Conservation (phyloP, 495 filamentous ascomycete species). For the Tetracladium marchalianum region DNA sequence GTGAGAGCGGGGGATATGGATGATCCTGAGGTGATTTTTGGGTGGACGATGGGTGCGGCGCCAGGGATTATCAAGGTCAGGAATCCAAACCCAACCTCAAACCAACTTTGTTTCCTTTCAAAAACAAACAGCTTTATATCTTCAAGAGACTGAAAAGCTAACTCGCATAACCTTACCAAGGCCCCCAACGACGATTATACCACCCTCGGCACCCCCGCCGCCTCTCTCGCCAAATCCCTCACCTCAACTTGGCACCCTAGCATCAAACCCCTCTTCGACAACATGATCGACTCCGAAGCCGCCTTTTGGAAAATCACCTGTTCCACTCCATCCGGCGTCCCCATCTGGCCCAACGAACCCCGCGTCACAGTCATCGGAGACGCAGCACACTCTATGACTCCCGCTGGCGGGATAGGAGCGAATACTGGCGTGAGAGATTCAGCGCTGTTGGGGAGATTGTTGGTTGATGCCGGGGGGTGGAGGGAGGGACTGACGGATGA, state of each 20-base stretch:
- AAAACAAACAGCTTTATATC: too few relatives aligned
- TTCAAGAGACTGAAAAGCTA: too few relatives aligned
- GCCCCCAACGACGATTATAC: slow-evolving; percentile 40
- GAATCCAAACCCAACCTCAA: too few relatives aligned
- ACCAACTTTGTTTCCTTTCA: too few relatives aligned
- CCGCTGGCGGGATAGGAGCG: slow-evolving; percentile 48
- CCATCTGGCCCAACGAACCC: slow-evolving; percentile 37
- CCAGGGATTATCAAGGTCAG: slow-evolving; percentile 37
- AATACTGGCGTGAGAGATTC: slow-evolving; percentile 47
- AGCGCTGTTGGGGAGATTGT: slow-evolving; percentile 33
- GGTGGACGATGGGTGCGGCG: slow-evolving; percentile 44
- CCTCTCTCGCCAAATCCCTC: slow-evolving; percentile 37
- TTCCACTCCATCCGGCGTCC: slow-evolving; percentile 37
- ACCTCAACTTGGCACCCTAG: slow-evolving; percentile 38
- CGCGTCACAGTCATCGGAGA: slow-evolving; percentile 53
- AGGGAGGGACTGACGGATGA: slow-evolving; percentile 32
- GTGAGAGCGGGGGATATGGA: slow-evolving; percentile 44
- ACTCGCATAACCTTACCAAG: background rate
- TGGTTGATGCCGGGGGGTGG: slow-evolving; percentile 33
- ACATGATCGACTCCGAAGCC: slow-evolving; percentile 39
- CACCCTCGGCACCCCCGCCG: slow-evolving; percentile 37
- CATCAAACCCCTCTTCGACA: slow-evolving; percentile 37
- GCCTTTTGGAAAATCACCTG: slow-evolving; percentile 50
- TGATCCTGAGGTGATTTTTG: slow-evolving; percentile 38
- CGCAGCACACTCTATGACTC: slow-evolving; percentile 52